Base-by-base conservation (phyloP, 768 basidiomycete species). In the Cantharellus anzutake region DNA sequence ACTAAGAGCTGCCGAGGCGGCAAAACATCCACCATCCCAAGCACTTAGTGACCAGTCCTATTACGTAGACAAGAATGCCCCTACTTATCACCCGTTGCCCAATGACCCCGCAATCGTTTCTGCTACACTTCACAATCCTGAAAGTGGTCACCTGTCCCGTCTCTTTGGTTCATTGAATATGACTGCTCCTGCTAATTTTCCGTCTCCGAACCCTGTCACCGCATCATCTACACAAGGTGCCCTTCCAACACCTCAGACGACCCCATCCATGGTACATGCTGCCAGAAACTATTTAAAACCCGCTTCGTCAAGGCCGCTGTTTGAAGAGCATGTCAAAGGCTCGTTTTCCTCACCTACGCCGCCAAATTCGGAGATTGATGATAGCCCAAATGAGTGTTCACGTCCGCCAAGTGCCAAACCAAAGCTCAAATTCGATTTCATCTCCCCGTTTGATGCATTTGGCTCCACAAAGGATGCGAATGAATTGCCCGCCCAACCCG, bases 391-490 rank as follows among this genome's bases (percentile, higher is more conserved):
- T 29, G 20, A 29, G 20, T 29, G 20, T 29, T 29, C 20, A 29
- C 20, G 7, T 11, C 7, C 52, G 7, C 7, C 35, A 7, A 11
- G 7, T 11, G 7, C 11, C 52, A 7, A 55, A 37, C 35, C 34
- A 37, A 62, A 62, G 56, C 37, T 41, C 42, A 62, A 63, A 7
- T 63, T 63, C 44, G 62, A 63, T 14, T 63, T 63, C 41, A 42
- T 63, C 20, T 63, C 62, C 3, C 62, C 62, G 5, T 62, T 63
- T 41, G 62, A 63, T 42, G 62, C 62, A 3, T 50, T 63, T 14
- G 58, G 7, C 11, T 57, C 58, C 5, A 51, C 57, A 7, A 7
- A 20, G 5, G 35, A 7, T 35, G 39, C 57, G 14, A 38, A 11
- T 56, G 14, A 20, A n/a, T 35, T 14, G 11, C 41, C 60, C 7